These are phyloP conservation scores for Colletotrichum tanaceti DNA, from an alignment of 2,329 filamentous ascomycete genomes.

Conservation along the genomic window DNA sequence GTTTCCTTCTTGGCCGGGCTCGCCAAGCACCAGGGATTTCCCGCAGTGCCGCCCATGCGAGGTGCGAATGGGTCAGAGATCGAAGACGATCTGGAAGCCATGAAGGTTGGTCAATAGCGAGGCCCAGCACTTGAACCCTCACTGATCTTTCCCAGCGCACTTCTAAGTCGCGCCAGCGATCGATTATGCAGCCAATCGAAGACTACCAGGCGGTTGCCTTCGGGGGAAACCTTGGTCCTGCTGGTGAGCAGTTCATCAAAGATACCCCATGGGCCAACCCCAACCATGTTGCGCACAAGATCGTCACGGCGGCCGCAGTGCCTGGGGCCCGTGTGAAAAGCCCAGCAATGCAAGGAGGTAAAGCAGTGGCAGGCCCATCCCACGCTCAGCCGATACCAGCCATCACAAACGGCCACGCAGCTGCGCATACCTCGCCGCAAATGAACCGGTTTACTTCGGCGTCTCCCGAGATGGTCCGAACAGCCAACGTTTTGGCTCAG, in stretches of 20 bases:
- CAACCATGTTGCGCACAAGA: conserved; percentile 77
- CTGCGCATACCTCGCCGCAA: conserved; percentile 23
- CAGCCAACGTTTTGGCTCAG: conserved; percentile 38
- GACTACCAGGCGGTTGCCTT: conserved; percentile 63
- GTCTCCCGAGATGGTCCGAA: conserved; percentile 38
- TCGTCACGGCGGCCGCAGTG: conserved; percentile 50
- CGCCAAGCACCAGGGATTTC: conserved; percentile 96
- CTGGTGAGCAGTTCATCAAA: conserved; percentile 88
- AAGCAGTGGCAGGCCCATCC: conserved; percentile 29
- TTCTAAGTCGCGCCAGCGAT: conserved; percentile 48
- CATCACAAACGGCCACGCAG: conserved; percentile 32
- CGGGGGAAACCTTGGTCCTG: conserved; percentile 66
- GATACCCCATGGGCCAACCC: conserved; percentile 94
- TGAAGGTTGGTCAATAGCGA: conserved; percentile 70
- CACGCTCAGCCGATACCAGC: conserved; percentile 9
- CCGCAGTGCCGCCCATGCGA: conserved; percentile 87
- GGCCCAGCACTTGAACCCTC: background rate
- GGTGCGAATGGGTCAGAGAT: conserved; percentile 78
- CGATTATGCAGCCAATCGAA: conserved; percentile 56
- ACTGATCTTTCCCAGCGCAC: conserved; percentile 29
- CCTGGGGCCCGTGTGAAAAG: conserved; percentile 31
- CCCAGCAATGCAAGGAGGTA: conserved; percentile 35
- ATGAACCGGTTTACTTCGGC: conserved; percentile 34
- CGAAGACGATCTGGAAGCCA: conserved; percentile 88
- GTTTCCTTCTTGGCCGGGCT: conserved; percentile 91